Base-by-base conservation (phyloP, 768 basidiomycete genomes). In the Naganishia antarctica region DNA sequence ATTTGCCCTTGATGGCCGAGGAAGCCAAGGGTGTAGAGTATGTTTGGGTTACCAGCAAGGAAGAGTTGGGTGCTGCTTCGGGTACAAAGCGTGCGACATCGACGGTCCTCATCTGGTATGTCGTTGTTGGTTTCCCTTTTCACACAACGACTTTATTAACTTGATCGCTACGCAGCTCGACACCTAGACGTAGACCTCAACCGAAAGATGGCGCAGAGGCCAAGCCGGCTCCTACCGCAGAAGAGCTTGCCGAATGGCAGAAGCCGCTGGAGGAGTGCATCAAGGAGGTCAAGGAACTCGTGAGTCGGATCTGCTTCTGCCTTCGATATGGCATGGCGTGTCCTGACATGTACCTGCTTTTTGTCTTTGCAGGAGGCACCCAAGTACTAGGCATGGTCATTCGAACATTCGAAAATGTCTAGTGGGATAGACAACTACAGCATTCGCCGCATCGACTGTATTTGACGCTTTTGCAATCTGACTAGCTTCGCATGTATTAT, bases 11-110 rank as follows among this genome's bases (percentile, higher is more conserved):
- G 11, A 81, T 99, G 74, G 87, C 90, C 49, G 96, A 99, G 80
- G 96, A 99, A 76, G 88, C 91, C 11, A 82, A 37, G 26, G 75
- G 75, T 61, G 76, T 78, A 23, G 74, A 76, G 67, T 78, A 76
- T 65, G 70, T 70, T 49, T 78, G 78, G 78, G 74, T 78, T 9
- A 65, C 75, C 63, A 76, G 75, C 73, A 78, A 78, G 64, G 96
- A 98, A 78, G 91, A 94, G 74, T 86, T 99, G 29, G 96, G 96
- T 0, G 87, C 89, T 70, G 90, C 93, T 18, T 91, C 91, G 74
- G 88, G 90, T 57, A 99, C 96, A 46, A 99, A 99, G 80, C 87
- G 96, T 70, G 94, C 96, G 34, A 99, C 96, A 51, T 94, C 91
- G 70, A 97, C 93, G 78, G 93, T 99, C 4, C 89, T 99, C 85